Conservation (phyloP, 495 filamentous ascomycete species). For the Tuber brumale region DNA sequence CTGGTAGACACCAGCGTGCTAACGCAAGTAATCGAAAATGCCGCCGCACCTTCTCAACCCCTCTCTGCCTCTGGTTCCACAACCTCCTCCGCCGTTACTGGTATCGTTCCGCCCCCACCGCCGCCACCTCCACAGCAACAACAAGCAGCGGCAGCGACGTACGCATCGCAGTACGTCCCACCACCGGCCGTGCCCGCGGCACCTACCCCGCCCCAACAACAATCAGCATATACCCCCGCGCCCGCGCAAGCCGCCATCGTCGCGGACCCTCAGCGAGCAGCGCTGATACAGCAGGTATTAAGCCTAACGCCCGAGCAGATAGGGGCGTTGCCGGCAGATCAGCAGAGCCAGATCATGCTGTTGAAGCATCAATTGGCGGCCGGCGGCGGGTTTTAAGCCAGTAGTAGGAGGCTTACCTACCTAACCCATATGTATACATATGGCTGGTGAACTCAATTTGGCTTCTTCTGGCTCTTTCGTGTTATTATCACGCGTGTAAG, state of each 20-base stretch:
- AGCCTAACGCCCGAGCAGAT: slow-evolving; percentile 41
- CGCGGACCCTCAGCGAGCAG: slow-evolving; percentile 29
- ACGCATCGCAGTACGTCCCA: slow-evolving; percentile 22
- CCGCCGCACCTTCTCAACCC: slow-evolving; percentile 22
- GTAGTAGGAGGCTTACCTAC: background rate
- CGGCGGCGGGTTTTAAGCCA: slow-evolving; percentile 23
- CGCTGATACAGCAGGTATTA: slow-evolving; percentile 40
- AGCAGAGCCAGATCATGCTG: slow-evolving; percentile 41
- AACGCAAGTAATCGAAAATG: slow-evolving; percentile 41
- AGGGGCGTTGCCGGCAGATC: slow-evolving; percentile 35
- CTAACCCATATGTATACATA: background rate
- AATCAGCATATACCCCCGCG: slow-evolving; percentile 8
- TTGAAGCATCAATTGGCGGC: slow-evolving; percentile 38
- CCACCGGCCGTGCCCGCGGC: slow-evolving; percentile 26
- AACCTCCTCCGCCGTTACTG: slow-evolving; percentile 5
- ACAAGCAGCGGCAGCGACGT: slow-evolving; percentile 3
- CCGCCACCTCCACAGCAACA: slow-evolving; percentile 21
- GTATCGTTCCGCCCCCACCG: slow-evolving; percentile 25
- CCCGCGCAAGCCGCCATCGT: slow-evolving; percentile 14
- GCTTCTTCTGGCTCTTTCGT: background rate
- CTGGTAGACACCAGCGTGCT: slow-evolving; percentile 60
- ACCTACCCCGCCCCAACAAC: slow-evolving; percentile 25
- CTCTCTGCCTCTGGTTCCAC: slow-evolving; percentile 4
- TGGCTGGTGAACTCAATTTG: background rate
- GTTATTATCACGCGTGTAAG: background rate